These are phyloP conservation scores for Wickerhamomyces pijperi DNA, from an alignment of 805 yeast genomes.

Conservation along the genomic window DNA sequence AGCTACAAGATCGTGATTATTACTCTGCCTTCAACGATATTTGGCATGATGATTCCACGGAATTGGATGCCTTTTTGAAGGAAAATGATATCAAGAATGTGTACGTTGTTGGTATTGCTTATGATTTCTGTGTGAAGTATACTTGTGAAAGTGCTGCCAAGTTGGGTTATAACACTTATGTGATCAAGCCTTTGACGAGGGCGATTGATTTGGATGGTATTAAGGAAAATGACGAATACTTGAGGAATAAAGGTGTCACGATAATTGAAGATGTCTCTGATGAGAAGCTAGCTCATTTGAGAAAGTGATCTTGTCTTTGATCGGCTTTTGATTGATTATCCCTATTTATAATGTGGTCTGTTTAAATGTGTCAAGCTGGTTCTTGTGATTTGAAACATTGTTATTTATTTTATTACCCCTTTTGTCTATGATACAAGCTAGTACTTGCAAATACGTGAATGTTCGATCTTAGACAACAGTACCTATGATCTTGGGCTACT, in stretches of 20 bases:
- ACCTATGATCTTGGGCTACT: too few species aligned
- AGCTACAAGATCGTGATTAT: conserved; percentile 61
- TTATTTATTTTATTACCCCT: too few species aligned
- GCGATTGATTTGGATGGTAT: conserved; percentile 40
- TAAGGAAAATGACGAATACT: conserved; percentile 24
- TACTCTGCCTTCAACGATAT: conserved; percentile 80
- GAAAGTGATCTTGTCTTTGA: too few species aligned
- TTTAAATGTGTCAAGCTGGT: too few species aligned
- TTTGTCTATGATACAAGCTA: too few species aligned
- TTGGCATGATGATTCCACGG: conserved; percentile 67
- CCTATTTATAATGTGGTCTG: too few species aligned
- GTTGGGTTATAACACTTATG: conserved; percentile 53
- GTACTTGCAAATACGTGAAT: too few species aligned
- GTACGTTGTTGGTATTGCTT: conserved; percentile 71
- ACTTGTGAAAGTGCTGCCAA: conserved; percentile 61
- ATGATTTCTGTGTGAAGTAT: conserved; percentile 75
- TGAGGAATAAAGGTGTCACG: conserved; percentile 22
- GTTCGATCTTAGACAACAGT: too few species aligned
- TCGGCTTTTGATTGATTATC: too few species aligned
- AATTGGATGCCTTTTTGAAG: conserved; percentile 37
- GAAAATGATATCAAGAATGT: conserved; percentile 44
- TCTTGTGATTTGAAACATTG: too few species aligned
- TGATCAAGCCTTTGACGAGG: conserved; percentile 44
- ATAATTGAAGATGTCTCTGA: conserved; percentile 12
- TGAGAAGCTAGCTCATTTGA: neutral